phyloP scores from a whole-genome alignment of 176 grass and related monocot genomes.

The Rhynchospora pubera region DNA sequence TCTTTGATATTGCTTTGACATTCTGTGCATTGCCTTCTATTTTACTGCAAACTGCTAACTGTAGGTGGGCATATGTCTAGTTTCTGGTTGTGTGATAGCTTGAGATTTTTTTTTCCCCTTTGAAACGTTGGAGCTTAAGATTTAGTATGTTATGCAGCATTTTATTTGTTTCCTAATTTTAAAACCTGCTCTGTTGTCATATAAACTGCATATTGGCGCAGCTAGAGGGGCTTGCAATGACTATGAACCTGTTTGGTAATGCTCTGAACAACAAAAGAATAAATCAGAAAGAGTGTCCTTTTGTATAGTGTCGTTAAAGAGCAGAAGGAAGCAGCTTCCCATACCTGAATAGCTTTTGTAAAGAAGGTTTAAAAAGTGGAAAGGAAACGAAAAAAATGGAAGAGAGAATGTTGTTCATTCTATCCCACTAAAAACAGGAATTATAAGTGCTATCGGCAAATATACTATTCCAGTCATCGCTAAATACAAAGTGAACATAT shows the following conservation, averaged over 20 bases:
- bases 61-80: background rate
- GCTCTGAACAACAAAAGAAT: background rate
- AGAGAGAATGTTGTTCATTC: too few species aligned
- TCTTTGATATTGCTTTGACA: slow-evolving; percentile 3
- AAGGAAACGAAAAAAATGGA: too few species aligned
- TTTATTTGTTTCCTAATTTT: background rate
- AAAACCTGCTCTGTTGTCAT: background rate
- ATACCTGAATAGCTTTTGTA: too few species aligned
- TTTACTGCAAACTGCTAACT: slow-evolving; percentile 13
- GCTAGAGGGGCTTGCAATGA: background rate
- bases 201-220: background rate
- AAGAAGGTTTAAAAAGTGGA: too few species aligned
- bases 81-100: slow-evolving; percentile 14
- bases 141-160: slow-evolving; percentile 13
- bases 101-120: background rate
- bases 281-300: too few species aligned
- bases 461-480: too few species aligned
- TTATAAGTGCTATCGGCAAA: too few species aligned
- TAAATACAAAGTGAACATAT: too few species aligned
- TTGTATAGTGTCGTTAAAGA: too few species aligned
- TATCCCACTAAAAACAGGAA: too few species aligned
- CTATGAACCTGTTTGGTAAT: background rate
- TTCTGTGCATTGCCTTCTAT: background rate
- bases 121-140: slow-evolving; percentile 6
- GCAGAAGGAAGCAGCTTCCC: too few species aligned